Evolutionary conservation across 2,329 filamentous ascomycete genomes (phyloP).

Genomic region (Aspergillus sp.): DNA sequence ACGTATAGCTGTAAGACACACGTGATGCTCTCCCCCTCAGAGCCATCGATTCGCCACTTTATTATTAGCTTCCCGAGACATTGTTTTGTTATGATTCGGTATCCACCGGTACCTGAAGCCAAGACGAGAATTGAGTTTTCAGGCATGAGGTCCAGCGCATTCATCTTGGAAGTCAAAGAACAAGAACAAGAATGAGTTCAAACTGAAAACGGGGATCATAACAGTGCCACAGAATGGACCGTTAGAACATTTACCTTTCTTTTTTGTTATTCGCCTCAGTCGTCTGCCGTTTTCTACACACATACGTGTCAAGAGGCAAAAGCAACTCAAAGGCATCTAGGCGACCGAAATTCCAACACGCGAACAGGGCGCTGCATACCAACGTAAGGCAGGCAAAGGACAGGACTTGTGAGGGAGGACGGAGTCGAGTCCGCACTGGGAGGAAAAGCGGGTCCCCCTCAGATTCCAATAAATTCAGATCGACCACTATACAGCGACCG

Average conservation of each 20-base stretch:
- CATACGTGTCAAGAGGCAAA: not conserved
- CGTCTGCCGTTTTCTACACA: not conserved
- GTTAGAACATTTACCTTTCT: not conserved
- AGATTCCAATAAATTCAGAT: slow-evolving; percentile 33
- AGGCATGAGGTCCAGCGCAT: slow-evolving; percentile 2
- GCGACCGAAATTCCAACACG: slow-evolving; percentile 8
- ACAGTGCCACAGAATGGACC: not conserved
- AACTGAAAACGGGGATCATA: not conserved
- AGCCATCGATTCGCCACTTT: slow-evolving; percentile 18
- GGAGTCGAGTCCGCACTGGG: slow-evolving; percentile 9
- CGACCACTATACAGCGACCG: slow-evolving; percentile 17
- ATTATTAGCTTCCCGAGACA: slow-evolving; percentile 17
- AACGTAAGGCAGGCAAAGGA: slow-evolving; percentile 5
- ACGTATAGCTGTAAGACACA: slow-evolving; percentile 5
- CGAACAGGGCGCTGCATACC: slow-evolving; percentile 9
- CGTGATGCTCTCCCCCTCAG: slow-evolving; percentile 9
- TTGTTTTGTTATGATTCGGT: slow-evolving; percentile 1
- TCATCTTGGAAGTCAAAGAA: not conserved
- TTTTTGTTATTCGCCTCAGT: not conserved
- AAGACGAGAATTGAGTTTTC: slow-evolving; percentile 13
- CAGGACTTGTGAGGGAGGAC: not conserved
- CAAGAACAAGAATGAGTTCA: slow-evolving; percentile 1
- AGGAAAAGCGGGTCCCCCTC: slow-evolving; percentile 25
- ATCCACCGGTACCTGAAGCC: slow-evolving; percentile 19
- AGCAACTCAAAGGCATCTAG: not conserved